Evolutionary conservation across 1,284 basidiomycete species (phyloP).

Genomic region (Trametes polyzona): DNA sequence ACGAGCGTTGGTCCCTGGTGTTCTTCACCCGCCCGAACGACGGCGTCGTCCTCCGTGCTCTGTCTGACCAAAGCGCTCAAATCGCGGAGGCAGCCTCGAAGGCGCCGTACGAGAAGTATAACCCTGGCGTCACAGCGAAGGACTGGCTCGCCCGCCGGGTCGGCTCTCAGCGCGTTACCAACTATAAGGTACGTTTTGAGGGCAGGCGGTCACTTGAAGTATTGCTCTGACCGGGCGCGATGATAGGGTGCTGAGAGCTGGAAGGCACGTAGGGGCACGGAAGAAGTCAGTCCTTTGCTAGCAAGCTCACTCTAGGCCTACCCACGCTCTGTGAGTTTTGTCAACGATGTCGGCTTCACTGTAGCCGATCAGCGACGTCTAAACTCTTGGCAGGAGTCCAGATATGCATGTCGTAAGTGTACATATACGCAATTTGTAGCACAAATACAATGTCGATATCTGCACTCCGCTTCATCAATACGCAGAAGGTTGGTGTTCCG

Average conservation of each 20-base stretch:
- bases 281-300: slow-evolving; percentile 15
- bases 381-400: no score
- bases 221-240: background rate
- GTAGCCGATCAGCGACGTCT: no score
- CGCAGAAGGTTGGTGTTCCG: slow-evolving; percentile 30
- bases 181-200: slow-evolving; percentile 27
- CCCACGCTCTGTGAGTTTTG: no score
- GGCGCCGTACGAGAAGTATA: slow-evolving; percentile 23
- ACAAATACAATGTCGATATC: background rate
- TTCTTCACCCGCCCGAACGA: slow-evolving; percentile 44
- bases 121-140: slow-evolving; percentile 32
- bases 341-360: no score
- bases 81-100: slow-evolving; percentile 35
- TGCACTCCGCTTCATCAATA: background rate
- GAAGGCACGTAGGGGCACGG: slow-evolving; percentile 34
- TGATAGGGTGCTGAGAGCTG: slow-evolving; percentile 36
- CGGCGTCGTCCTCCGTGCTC: slow-evolving; percentile 30
- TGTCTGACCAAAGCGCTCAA: slow-evolving; percentile 30
- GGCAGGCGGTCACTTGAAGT: background rate
- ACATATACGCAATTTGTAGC: background rate
- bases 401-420: no score
- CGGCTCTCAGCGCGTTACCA: slow-evolving; percentile 34
- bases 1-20: slow-evolving; percentile 42
- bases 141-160: slow-evolving; percentile 39
- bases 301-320: background rate